Evolutionary conservation across 2,329 filamentous ascomycete genomes (phyloP), one percentile per base, ranked within the genome.

Genomic region (Tolypocladium endophyticum): DNA sequence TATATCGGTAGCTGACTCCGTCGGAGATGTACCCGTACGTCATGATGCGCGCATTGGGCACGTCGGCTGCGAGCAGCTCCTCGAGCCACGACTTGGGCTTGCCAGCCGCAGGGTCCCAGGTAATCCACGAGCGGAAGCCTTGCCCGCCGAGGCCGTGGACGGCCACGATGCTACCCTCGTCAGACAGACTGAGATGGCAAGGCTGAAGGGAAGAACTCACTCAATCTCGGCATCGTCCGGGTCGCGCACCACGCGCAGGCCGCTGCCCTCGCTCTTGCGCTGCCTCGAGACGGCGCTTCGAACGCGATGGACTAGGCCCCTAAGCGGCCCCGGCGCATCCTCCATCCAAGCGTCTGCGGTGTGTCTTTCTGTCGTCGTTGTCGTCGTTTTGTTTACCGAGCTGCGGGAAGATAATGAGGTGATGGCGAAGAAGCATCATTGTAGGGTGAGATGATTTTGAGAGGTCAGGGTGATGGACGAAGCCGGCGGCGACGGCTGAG

Each of bases 31-130:
- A 69, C 53, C 58, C 61, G 43, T 67, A 69, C 4, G 67, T 66
- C 61, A 69, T 65, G 60, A 69, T 69, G 53, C 67, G 66, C 11
- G 67, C 67, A 53, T 65, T 64, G 55, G 67, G 64, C 1, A 69
- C 57, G 52, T 68, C 67, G 43, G 61, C 41, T 56, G 61, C 63
- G 2, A 68, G 62, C 30, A 68, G 60, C 33, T 67, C 63, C 50
- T 68, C 60, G 30, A 68, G 62, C 67, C 67, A 69, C 6, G 64
- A 59, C 60, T 63, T 65, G 45, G 67, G 56, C 38, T 62, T 63
- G 57, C 61, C 61, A 30, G 57, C 61, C 28, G 53, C 55, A 30
- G 61, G 55, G 54, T 68, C 67, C n/a, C 50, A 47, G 11, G 63
- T 66, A n/a, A 59, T 62, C 66, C 66, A 69, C 59, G 66, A 63